These are phyloP conservation scores for Lactarius deliciosus DNA, from an alignment of 768 basidiomycete species.

Conservation along the genomic window DNA sequence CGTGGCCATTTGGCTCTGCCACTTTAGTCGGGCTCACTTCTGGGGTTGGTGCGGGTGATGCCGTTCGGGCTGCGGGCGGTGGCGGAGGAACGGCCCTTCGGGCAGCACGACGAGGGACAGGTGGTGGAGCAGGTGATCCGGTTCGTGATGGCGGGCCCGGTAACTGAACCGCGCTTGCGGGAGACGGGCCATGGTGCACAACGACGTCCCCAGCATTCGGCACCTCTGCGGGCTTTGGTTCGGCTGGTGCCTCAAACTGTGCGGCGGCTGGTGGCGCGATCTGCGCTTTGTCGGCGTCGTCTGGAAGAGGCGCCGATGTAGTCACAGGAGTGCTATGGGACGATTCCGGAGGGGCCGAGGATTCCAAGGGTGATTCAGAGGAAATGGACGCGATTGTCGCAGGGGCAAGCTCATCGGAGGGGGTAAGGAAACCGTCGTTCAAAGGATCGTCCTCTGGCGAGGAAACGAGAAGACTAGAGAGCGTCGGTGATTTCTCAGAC, in stretches of 20 bases:
- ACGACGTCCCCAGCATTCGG: neutral
- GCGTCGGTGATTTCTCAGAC: constrained; percentile 21
- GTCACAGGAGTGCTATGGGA: constrained; percentile 35
- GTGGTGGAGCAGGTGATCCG: constrained; percentile 50
- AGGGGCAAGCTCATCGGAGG: constrained; percentile 18
- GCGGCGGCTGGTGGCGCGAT: neutral
- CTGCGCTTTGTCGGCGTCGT: constrained; percentile 6
- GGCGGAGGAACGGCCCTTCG: constrained; percentile 39
- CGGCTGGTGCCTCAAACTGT: neutral
- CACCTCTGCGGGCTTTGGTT: constrained; percentile 1
- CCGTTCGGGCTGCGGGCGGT: constrained; percentile 3
- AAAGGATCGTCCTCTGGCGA: constrained; percentile 16
- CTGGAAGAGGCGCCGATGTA: constrained; percentile 2
- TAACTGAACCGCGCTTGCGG: constrained; percentile 7
- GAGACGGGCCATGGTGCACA: constrained; percentile 2
- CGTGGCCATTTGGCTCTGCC: constrained; percentile 14
- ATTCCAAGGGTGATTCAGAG: constrained; percentile 29
- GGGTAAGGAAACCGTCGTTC: constrained; percentile 19
- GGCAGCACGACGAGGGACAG: constrained; percentile 64
- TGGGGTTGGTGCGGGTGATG: neutral
- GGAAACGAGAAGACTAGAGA: constrained; percentile 21
- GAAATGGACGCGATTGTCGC: constrained; percentile 11
- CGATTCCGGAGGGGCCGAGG: constrained; percentile 26
- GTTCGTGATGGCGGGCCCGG: constrained; percentile 25
- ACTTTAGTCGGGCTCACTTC: neutral